phyloP scores from a whole-genome alignment of 2,329 filamentous ascomycete species.

The Fonsecaea pugnacius region DNA sequence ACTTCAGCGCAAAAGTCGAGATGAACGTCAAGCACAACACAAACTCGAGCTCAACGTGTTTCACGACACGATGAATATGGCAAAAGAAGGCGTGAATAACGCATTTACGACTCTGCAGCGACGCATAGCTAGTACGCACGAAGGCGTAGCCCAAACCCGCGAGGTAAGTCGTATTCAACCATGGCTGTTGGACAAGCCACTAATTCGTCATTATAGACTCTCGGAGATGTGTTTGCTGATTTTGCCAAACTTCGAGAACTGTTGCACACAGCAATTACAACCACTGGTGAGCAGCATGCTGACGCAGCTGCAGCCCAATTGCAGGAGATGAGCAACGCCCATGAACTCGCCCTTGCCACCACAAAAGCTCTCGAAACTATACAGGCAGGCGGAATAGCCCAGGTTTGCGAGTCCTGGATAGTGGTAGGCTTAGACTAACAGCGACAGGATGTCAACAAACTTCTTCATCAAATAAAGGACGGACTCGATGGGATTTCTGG shows the following conservation, averaged over 20 bases:
- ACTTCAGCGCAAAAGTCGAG: constrained; percentile 22
- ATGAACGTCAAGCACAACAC: constrained; percentile 23
- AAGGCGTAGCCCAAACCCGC: constrained; percentile 19
- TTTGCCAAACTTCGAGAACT: constrained; percentile 23
- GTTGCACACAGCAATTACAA: constrained; percentile 15
- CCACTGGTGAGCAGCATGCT: constrained; percentile 20
- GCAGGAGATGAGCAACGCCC: constrained; percentile 25
- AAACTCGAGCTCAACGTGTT: constrained; percentile 19
- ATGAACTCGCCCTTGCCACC: constrained; percentile 27
- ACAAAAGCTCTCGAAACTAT: constrained; percentile 21
- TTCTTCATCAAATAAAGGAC: constrained; percentile 18
- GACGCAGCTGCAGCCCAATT: constrained; percentile 25
- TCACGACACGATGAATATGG: constrained; percentile 19
- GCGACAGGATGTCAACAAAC: constrained; percentile 17
- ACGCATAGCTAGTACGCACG: constrained; percentile 19
- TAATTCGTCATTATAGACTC: constrained; percentile 15
- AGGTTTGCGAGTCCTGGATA: constrained; percentile 13
- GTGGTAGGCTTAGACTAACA: constrained; percentile 3
- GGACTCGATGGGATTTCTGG: constrained; percentile 16
- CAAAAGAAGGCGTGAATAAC: constrained; percentile 24
- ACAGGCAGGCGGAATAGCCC: constrained; percentile 14
- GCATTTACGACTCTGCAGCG: constrained; percentile 20
- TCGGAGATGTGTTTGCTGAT: constrained; percentile 24
- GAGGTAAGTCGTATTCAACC: constrained; percentile 17
- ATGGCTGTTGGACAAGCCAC: not conserved